phyloP scores from a whole-genome alignment of 83 land plant species.

The Picea engelmannii region DNA sequence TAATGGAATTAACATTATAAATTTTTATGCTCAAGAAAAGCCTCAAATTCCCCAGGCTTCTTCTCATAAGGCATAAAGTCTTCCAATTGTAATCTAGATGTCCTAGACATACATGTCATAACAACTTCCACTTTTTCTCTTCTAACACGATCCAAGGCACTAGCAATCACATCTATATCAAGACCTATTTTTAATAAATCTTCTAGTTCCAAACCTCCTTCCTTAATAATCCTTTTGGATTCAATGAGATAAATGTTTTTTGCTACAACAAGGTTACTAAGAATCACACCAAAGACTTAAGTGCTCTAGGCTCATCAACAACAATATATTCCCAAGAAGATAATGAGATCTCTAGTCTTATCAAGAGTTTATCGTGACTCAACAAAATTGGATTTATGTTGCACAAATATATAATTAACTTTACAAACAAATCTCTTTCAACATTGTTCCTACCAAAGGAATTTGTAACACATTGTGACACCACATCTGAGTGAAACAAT shows the following conservation, averaged over 20 bases:
- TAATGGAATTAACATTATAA: no score
- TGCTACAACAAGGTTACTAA: slow-evolving; percentile 53
- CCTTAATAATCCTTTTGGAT: slow-evolving; percentile 45
- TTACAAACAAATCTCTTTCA: slow-evolving; percentile 68
- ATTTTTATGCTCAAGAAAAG: no score
- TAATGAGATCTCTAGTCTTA: slow-evolving; percentile 76
- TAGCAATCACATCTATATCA: slow-evolving; percentile 45
- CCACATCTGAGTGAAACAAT: slow-evolving; percentile 63
- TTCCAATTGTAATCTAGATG: slow-evolving; percentile 61
- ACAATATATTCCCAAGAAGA: slow-evolving; percentile 63
- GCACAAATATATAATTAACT: slow-evolving; percentile 60
- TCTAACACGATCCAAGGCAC: slow-evolving; percentile 54
- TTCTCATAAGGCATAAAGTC: slow-evolving; percentile 45
- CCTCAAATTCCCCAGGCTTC: no score
- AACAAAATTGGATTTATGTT: slow-evolving; percentile 37
- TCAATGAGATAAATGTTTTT: slow-evolving; percentile 46
- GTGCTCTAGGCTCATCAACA: slow-evolving; percentile 89
- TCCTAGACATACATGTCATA: slow-evolving; percentile 48
- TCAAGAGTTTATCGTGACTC: slow-evolving; percentile 46
- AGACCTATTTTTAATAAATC: slow-evolving; percentile 42
- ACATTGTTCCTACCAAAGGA: slow-evolving; percentile 78
- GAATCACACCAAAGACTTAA: slow-evolving; percentile 77
- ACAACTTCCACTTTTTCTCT: slow-evolving; percentile 56
- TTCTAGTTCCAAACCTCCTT: slow-evolving; percentile 28
- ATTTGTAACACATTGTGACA: slow-evolving; percentile 70